Evolutionary conservation across 805 yeast genomes (phyloP), one percentile per base, ranked within the genome.

Genomic region (Jamesozyma lodderae): DNA sequence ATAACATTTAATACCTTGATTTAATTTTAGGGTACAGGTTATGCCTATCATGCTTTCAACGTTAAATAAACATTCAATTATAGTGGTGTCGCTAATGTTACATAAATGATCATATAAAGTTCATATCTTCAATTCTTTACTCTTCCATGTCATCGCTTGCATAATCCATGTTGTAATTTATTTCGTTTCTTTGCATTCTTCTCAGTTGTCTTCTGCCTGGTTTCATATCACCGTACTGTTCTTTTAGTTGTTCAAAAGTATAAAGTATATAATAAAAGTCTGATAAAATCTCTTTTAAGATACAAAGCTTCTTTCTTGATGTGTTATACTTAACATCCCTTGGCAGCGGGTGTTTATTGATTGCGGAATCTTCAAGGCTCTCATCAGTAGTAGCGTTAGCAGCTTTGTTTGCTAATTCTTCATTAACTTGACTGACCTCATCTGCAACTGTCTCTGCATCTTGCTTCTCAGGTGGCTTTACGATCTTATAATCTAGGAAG

Each of bases 211-310:
- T 47, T 18, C 46, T 51, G 13, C 55, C 52, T 10, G 55, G 50
- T 24, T 47, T 41, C 46, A 56, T 46, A 29, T 49, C 57, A 14
- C 49, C 48, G 62, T 82, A 85, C 42, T 67, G 72, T 10, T 81
- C 77, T 55, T 72, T 73, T 51, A 86, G 66, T 43, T 68, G 66
- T 60, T 79, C 83, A 57, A 67, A 81, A 52, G 79, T 84, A n/a
- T 61, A 46, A 46, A 83, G 67, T 25, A 85, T 63, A 35, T 36
- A 41, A 16, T 40, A 41, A 21, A 49, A 26, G 16, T 44, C 43
- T 2, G 35, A 21, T n/a, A 53, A 25, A 32, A 46, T 49, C 14
- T 49, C 53, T 15, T 40, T 42, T 20, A 53, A 33, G 6, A 47
- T 40, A 15, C 41, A 31, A 30, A 51, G 18, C 31, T 41, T 46